Conservation (phyloP, 305 asterid species). For the Withania somnifera region DNA sequence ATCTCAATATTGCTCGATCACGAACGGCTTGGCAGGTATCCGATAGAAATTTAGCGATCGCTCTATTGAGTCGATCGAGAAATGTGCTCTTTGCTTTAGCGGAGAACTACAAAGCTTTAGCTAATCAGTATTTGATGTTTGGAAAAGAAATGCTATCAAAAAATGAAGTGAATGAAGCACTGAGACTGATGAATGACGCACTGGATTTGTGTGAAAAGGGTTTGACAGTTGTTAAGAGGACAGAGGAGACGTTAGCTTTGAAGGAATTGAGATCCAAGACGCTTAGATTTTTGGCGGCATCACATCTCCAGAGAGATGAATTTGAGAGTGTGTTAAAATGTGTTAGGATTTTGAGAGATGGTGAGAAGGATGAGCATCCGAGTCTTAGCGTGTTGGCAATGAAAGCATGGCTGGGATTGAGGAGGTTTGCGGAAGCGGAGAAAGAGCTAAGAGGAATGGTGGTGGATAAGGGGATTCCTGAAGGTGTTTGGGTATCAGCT, state of each 20-base stretch:
- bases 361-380: constrained; percentile 72
- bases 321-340: constrained; percentile 89
- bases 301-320: constrained; percentile 83
- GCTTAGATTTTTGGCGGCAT: constrained; percentile 78
- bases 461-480: constrained; percentile 71
- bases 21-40: constrained; percentile 73
- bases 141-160: constrained; percentile 55
- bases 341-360: constrained; percentile 75
- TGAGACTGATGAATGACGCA: constrained; percentile 82
- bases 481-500: constrained; percentile 93
- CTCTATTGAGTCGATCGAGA: constrained; percentile 70
- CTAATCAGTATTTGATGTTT: constrained; percentile 64
- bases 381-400: constrained; percentile 86
- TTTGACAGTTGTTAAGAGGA: constrained; percentile 59
- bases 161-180: constrained; percentile 47
- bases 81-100: constrained; percentile 52
- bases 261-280: constrained; percentile 78
- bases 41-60: constrained; percentile 55
- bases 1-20: constrained; percentile 70
- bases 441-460: constrained; percentile 88
- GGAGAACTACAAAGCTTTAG: constrained; percentile 49
- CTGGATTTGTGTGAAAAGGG: constrained; percentile 86
- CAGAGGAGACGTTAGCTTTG: constrained; percentile 58
- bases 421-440: constrained; percentile 77
- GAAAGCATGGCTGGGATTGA: constrained; percentile 97